Evolutionary conservation across 495 filamentous ascomycete genomes (phyloP).

Genomic region (Rostrohypoxylon terebratum): DNA sequence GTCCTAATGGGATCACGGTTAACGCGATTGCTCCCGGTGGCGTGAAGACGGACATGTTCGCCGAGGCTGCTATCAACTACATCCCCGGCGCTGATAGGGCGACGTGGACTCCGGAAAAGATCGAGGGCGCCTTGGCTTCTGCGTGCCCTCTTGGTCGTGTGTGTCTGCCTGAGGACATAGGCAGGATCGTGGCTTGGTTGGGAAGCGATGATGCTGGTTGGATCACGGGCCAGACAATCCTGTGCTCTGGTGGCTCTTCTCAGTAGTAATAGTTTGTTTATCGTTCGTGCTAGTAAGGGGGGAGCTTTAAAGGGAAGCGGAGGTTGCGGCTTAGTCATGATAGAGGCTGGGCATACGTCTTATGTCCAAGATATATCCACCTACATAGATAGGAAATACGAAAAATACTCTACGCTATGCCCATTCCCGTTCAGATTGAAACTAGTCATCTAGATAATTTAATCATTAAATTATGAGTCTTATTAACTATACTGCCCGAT

Average conservation of each 20-base stretch:
- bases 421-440: not conserved
- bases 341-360: not conserved
- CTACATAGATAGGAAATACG: not conserved
- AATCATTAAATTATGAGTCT: too few species aligned
- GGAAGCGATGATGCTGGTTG: slow-evolving; percentile 11
- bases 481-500: too few species aligned
- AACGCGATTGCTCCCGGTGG: slow-evolving; percentile 24
- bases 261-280: not conserved
- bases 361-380: not conserved
- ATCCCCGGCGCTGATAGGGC: slow-evolving; percentile 20
- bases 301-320: not conserved
- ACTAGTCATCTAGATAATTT: not conserved
- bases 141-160: slow-evolving; percentile 15
- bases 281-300: not conserved
- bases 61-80: slow-evolving; percentile 21
- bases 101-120: slow-evolving; percentile 14
- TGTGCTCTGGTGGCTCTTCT: slow-evolving; percentile 14
- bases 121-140: not conserved
- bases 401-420: not conserved
- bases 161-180: slow-evolving; percentile 16
- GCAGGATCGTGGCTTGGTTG: slow-evolving; percentile 18
- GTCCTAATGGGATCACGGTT: slow-evolving; percentile 16
- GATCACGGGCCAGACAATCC: slow-evolving; percentile 17
- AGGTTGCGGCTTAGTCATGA: not conserved
- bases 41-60: slow-evolving; percentile 27